Evolutionary conservation across 495 filamentous ascomycete genomes (phyloP), one percentile per base, ranked within the genome.

Genomic region (Parathielavia appendiculata): DNA sequence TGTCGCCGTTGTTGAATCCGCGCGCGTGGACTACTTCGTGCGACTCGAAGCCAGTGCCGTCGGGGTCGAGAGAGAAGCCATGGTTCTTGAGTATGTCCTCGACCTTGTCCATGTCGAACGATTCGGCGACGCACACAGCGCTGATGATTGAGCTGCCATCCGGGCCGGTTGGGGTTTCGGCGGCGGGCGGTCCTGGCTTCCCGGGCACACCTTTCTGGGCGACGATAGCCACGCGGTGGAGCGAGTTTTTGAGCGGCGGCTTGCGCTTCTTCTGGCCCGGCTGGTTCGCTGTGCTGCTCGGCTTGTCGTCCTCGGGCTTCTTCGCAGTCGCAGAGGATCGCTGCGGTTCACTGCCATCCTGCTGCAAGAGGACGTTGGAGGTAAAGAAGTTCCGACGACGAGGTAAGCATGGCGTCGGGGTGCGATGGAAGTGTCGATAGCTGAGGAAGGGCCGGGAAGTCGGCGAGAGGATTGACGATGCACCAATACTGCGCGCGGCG

Each of bases 41-140:
- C 4, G 77, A 71, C 23, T 83, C 74, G 48, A 90, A 81, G 53
- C 81, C 83, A 22, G 78, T 78, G 17, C 71, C 55, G 70, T 85
- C 66, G 68, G 81, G 68, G 82, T 88, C 63, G 69, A 86, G 72
- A 71, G 81, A 56, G 79, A 81, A 92, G 49, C 87, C 89, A 71
- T 87, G 83, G 51, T 82, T 78, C 56, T 83, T 77, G 10, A 96
- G 67, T 14, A 93, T 85, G 17, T 85, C 81, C 52, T 83, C 79
- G 5, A 89, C 88, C 52, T 76, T 73, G 62, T 82, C 77, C 73
- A 96, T 88, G 64, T 93, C 79, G 73, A 93, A 96, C 66, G 88
- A 84, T 68, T 95, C 90, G 20, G 91, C 90, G 3, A 90, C 85
- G 63, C 90, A 91, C 63, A 91, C 86, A 4, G 91, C 91, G 32